Evolutionary conservation across 805 yeast species (phyloP).

Genomic region (Pichia phayaonensis): DNA sequence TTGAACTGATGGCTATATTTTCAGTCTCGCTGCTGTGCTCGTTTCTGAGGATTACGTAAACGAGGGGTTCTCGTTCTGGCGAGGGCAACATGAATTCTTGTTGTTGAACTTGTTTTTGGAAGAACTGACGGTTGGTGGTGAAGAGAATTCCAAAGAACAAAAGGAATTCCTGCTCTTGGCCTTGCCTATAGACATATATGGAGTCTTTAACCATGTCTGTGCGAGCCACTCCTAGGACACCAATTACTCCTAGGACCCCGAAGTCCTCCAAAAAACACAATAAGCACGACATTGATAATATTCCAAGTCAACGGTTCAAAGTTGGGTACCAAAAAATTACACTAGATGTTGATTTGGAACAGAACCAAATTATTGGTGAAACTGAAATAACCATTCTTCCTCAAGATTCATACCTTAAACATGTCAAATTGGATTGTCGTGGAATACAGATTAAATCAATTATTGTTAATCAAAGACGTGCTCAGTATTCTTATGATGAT

Average conservation of each 20-base stretch:
- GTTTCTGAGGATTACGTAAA: background rate
- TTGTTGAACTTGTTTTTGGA: background rate
- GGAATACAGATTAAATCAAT: conserved; percentile 61
- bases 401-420: conserved; percentile 45
- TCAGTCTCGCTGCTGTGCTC: background rate
- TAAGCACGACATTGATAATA: conserved; percentile 19
- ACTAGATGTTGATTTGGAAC: conserved; percentile 71
- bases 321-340: conserved; percentile 81
- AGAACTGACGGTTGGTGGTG: background rate
- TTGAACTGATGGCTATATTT: background rate
- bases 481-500: conserved; percentile 52
- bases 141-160: background rate
- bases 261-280: conserved; percentile 20
- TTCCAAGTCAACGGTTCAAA: conserved; percentile 42
- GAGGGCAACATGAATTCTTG: conserved; percentile 5
- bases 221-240: conserved; percentile 19
- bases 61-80: background rate
- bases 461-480: conserved; percentile 53
- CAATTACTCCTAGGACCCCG: conserved; percentile 12
- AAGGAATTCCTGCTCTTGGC: background rate
- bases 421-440: conserved; percentile 71
- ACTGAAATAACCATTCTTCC: conserved; percentile 85
- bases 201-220: conserved; percentile 6
- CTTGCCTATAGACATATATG: background rate
- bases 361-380: conserved; percentile 52